Base-by-base conservation (phyloP, 495 filamentous ascomycete genomes). In the Neurospora sp. region DNA sequence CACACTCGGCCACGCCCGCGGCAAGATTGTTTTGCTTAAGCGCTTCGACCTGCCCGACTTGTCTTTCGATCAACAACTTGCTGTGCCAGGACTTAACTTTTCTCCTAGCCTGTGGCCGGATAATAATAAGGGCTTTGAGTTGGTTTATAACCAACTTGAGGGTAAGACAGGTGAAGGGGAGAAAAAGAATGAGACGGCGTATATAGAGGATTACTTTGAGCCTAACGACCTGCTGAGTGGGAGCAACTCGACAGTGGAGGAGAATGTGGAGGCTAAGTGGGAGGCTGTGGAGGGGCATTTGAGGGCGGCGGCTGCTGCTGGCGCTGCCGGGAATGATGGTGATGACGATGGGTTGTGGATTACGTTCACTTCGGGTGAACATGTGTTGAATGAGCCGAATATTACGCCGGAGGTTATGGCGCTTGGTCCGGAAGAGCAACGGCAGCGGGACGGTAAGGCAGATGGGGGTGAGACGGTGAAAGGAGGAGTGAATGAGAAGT, bases 131-230 rank as follows among this genome's bases (percentile, higher is more conserved):
- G 82, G 91, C 74, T 80, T 81, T 35, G 75, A 66, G 69, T 73
- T 81, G 5, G 75, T 78, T 35, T 81, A 76, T 35, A 79, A 80
- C 14, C 54, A 66, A 4, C 54, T 66, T 9, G 12, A 80, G 5
- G 11, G 10, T 23, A 23, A 59, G 23, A 20, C 11, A 23, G 48
- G 10, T 0, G n/a, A 23, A 4, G n/a, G 4, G 10, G 9, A 0
- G 9, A 23, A 27, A 11, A 89, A 87, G 42, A 88, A 87, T 75
- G 90, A 90, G 4, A 86, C 90, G 71, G 86, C 95, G 48, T 89
- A 89, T 75, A 88, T 97, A 39, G 94, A 97, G 82, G 94, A 97
- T 79, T 96, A 93, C 82, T 97, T 92, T 82, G 92, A 96, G 78
- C 91, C 96, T 8, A 79, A 90, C 31, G 88, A 93, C 16, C 73